These are phyloP conservation scores for Chalciporus piperatoides DNA, from an alignment of 1,284 basidiomycete species.

Conservation along the genomic window DNA sequence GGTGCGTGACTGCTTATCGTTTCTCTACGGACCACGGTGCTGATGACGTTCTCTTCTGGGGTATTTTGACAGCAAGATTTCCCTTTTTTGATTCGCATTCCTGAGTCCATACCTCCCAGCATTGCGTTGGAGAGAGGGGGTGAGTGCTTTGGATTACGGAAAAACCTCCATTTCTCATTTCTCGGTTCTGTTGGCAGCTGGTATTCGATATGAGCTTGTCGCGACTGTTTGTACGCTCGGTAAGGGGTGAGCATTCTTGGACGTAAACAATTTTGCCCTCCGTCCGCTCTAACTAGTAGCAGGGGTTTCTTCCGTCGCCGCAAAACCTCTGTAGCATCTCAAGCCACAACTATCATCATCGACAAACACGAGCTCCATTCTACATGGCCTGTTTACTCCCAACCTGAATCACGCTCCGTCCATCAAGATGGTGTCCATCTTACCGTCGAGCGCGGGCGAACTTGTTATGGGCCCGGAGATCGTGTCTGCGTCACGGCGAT, in stretches of 20 bases:
- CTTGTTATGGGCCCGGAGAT: constrained; percentile 82
- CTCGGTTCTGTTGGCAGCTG: constrained; percentile 41
- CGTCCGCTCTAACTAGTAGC: constrained; percentile 1
- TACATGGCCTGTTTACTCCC: constrained; percentile 84
- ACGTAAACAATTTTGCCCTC: not conserved
- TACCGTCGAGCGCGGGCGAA: constrained; percentile 67
- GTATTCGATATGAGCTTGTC: constrained; percentile 81
- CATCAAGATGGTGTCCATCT: constrained; percentile 66
- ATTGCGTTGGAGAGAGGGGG: constrained; percentile 72
- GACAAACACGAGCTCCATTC: constrained; percentile 89
- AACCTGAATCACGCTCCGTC: constrained; percentile 69
- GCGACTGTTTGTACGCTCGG: constrained; percentile 80
- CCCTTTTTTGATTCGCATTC: constrained; percentile 81
- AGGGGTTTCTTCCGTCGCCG: constrained; percentile 73
- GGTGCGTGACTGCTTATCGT: constrained; percentile 41
- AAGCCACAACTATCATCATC: constrained; percentile 67
- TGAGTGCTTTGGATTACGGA: constrained; percentile 23
- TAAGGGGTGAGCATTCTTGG: constrained; percentile 57
- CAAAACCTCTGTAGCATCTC: constrained; percentile 56
- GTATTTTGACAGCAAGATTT: constrained; percentile 55
- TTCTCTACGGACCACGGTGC: constrained; percentile 1
- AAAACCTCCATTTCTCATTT: not conserved
- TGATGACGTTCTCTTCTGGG: constrained; percentile 30
- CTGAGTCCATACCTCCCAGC: constrained; percentile 79
- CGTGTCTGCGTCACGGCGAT: constrained; percentile 68